Evolutionary conservation across 371 early-diverging fungal species (phyloP).

Genomic region (Parasitella parasitica): DNA sequence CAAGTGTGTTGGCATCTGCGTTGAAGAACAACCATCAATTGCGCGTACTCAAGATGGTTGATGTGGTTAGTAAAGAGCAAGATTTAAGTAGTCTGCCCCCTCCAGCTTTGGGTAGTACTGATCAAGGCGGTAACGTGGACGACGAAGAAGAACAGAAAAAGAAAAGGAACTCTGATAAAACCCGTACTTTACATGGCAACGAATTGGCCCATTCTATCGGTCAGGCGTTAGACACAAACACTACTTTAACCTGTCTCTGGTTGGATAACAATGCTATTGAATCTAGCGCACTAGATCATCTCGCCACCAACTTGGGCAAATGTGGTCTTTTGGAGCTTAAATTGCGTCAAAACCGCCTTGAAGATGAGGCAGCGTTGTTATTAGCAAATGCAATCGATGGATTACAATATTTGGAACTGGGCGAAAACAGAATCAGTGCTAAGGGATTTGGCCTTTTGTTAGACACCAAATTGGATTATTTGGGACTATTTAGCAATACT

Average conservation of each 20-base stretch:
- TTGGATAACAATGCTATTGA: constrained; percentile 55
- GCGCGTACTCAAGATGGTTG: constrained; percentile 42
- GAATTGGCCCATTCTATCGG: constrained; percentile 37
- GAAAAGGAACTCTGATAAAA: constrained; percentile 14
- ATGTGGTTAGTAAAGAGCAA: constrained; percentile 33
- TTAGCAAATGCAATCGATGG: constrained; percentile 29
- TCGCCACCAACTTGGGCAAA: constrained; percentile 16
- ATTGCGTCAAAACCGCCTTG: constrained; percentile 53
- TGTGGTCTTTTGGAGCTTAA: constrained; percentile 38
- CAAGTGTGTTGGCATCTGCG: constrained; percentile 33
- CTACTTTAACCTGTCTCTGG: constrained; percentile 41
- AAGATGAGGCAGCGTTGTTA: constrained; percentile 46
- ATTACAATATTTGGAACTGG: constrained; percentile 45
- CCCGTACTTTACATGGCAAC: constrained; percentile 45
- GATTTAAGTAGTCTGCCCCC: constrained; percentile 35
- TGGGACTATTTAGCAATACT: constrained; percentile 55
- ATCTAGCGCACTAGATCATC: constrained; percentile 13
- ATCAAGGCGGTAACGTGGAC: constrained; percentile 13
- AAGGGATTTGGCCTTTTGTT: constrained; percentile 45
- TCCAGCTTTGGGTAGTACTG: constrained; percentile 18
- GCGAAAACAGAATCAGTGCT: constrained; percentile 47
- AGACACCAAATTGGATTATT: constrained; percentile 37
- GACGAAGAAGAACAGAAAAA: constrained; percentile 9
- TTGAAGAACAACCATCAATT: constrained; percentile 37
- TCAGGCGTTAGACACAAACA: constrained; percentile 28